Percentiles rank a stretch among this genome's conserved stretches.
phyloP scores from a whole-genome alignment of 2,329 filamentous ascomycete species.

The Arthrobotrys musiformis region DNA sequence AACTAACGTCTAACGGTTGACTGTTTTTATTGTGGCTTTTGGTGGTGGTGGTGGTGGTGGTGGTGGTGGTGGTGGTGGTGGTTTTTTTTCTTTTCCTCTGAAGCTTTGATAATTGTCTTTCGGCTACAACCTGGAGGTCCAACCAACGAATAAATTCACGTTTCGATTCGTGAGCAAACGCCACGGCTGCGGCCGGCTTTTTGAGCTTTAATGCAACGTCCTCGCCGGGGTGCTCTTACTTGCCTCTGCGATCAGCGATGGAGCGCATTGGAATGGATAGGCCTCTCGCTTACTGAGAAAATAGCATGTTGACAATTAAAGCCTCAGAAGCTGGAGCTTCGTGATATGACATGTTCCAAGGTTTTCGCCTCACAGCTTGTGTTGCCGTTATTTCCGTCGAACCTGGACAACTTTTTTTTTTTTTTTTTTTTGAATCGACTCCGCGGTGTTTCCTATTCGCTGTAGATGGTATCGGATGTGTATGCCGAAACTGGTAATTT shows the following conservation, averaged over 20 bases:
- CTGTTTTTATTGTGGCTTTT: slow-evolving; percentile 21
- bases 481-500: slow-evolving; percentile 28
- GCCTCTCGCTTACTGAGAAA: neutral
- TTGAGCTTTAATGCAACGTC: slow-evolving; percentile 9
- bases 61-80: neutral
- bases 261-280: no score
- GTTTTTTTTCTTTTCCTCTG: neutral
- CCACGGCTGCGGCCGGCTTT: slow-evolving; percentile 16
- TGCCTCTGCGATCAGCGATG: neutral
- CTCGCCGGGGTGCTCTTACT: neutral
- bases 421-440: no score
- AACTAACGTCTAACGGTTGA: slow-evolving; percentile 14
- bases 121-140: slow-evolving; percentile 10
- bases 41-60: neutral
- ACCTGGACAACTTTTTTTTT: neutral
- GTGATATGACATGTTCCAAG: no score
- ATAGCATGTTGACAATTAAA: no score
- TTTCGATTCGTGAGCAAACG: slow-evolving; percentile 9
- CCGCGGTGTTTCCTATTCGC: slow-evolving; percentile 19
- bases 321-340: neutral
- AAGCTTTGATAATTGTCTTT: slow-evolving; percentile 12
- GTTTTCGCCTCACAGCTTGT: neutral
- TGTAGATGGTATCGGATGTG: slow-evolving; percentile 23
- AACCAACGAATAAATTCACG: slow-evolving; percentile 8
- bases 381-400: slow-evolving; percentile 32